A percentile compares a stretch with the other conserved stretches of the same genome.
Evolutionary conservation across 2,329 filamentous ascomycete genomes (phyloP).

Genomic region (Ambrosiella xylebori): DNA sequence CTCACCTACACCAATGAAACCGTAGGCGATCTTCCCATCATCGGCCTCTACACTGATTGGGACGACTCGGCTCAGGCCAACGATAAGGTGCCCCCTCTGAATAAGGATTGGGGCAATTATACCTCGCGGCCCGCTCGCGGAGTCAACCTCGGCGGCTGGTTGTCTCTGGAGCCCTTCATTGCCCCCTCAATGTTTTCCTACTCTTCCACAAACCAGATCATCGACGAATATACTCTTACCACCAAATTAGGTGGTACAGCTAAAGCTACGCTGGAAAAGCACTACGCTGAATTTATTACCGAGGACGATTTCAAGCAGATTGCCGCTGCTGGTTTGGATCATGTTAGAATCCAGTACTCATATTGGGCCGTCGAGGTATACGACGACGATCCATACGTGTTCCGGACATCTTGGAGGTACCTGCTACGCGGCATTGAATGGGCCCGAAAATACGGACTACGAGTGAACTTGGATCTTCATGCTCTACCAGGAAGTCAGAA

Average conservation of each 20-base stretch:
- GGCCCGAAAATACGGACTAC: constrained; percentile 76
- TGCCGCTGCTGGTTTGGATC: constrained; percentile 72
- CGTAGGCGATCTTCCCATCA: constrained; percentile 74
- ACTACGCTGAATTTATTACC: constrained; percentile 79
- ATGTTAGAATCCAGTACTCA: constrained; percentile 86
- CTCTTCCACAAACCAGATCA: constrained; percentile 44
- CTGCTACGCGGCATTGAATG: constrained; percentile 85
- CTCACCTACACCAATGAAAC: constrained; percentile 76
- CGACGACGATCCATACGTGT: constrained; percentile 71
- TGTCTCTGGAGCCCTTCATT: constrained; percentile 87
- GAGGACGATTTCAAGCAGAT: constrained; percentile 76
- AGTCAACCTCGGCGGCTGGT: constrained; percentile 87
- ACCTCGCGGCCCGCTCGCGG: constrained; percentile 64
- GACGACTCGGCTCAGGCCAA: constrained; percentile 71
- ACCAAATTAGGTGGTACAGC: constrained; percentile 49
- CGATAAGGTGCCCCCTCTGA: constrained; percentile 58
- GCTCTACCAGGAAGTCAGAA: constrained; percentile 88
- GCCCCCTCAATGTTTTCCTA: constrained; percentile 74
- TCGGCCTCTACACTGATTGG: constrained; percentile 75
- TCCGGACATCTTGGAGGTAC: constrained; percentile 81
- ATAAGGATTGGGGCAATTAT: constrained; percentile 62
- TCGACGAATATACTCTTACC: constrained; percentile 79
- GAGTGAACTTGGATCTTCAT: constrained; percentile 86
- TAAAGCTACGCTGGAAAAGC: constrained; percentile 58
- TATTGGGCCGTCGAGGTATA: constrained; percentile 91